Evolutionary conservation across 192 early-diverging fungal species (phyloP).

Genomic region (Helicostylum pulchrum): DNA sequence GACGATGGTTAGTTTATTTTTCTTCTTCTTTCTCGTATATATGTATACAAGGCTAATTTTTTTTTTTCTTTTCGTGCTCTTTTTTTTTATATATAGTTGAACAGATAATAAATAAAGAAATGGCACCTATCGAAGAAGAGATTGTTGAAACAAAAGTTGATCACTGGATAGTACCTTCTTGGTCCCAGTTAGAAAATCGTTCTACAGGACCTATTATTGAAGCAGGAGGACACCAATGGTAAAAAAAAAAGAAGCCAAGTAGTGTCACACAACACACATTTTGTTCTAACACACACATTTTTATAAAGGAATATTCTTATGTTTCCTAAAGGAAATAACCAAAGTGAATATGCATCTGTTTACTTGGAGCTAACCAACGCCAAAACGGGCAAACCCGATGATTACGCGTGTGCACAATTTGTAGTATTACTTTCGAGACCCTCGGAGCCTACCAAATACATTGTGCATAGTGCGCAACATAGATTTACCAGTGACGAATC

Average conservation of each 20-base stretch:
- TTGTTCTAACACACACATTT: not conserved
- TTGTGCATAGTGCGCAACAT: conserved; percentile 65
- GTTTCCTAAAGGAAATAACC: conserved; percentile 88
- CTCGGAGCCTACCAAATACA: conserved; percentile 56
- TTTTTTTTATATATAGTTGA: conserved; percentile 13
- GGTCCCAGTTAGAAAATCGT: conserved; percentile 5
- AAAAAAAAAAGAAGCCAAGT: not conserved
- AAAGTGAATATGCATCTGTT: conserved; percentile 63
- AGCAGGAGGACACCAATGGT: conserved; percentile 21
- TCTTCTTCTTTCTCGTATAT: too few species aligned
- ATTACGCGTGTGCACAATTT: conserved; percentile 84
- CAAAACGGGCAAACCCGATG: conserved; percentile 49
- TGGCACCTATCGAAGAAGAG: not conserved
- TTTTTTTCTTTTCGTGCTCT: not conserved
- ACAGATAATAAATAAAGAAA: conserved; percentile 1
- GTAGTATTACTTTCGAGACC: conserved; percentile 73
- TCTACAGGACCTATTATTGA: conserved; percentile 6
- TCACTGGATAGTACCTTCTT: conserved; percentile 8
- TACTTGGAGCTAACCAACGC: conserved; percentile 87
- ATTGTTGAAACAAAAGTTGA: conserved; percentile 5
- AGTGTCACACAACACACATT: not conserved
- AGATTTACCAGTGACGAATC: conserved; percentile 76
- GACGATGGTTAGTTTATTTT: conserved; percentile 17
- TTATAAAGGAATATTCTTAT: conserved; percentile 73
- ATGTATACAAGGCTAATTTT: not conserved